phyloP scores from a whole-genome alignment of 306 rosid genomes.

The Rubus parviflorus region DNA sequence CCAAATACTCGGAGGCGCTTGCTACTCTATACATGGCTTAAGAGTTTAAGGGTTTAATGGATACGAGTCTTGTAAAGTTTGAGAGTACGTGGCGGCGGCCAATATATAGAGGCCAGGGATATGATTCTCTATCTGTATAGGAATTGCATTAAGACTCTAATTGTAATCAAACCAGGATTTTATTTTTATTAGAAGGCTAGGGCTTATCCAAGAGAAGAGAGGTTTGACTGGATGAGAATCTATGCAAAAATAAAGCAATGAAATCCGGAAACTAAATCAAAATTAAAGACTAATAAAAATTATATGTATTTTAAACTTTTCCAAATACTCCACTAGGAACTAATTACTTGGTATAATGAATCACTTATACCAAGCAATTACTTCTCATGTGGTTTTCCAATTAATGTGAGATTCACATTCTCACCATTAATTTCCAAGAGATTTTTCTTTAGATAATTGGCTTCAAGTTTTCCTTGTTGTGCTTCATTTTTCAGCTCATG shows the following conservation, averaged over 20 bases:
- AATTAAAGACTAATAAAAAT: too few relatives aligned
- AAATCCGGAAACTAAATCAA: background rate
- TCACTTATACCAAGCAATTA: too few relatives aligned
- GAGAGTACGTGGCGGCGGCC: background rate
- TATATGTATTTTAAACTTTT: background rate
- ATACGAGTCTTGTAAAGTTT: background rate
- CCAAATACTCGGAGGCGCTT: conserved; percentile 23
- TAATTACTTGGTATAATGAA: too few relatives aligned
- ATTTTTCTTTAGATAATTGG: background rate
- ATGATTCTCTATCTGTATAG: background rate
- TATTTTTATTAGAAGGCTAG: too few relatives aligned
- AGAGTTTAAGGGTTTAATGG: background rate
- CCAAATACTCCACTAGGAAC: background rate
- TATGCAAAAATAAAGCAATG: background rate
- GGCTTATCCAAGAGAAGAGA: too few relatives aligned
- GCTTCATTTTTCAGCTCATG: background rate
- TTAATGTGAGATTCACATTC: too few relatives aligned
- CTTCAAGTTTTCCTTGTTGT: background rate
- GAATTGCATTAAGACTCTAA: background rate
- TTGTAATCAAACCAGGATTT: background rate
- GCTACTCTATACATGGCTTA: conserved; percentile 27
- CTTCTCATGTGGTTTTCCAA: too few relatives aligned
- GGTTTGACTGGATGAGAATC: background rate
- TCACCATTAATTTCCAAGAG: background rate
- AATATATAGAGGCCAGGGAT: background rate